Base-by-base conservation (phyloP, 164 flowering plant genomes). In the Houttuynia cordata region DNA sequence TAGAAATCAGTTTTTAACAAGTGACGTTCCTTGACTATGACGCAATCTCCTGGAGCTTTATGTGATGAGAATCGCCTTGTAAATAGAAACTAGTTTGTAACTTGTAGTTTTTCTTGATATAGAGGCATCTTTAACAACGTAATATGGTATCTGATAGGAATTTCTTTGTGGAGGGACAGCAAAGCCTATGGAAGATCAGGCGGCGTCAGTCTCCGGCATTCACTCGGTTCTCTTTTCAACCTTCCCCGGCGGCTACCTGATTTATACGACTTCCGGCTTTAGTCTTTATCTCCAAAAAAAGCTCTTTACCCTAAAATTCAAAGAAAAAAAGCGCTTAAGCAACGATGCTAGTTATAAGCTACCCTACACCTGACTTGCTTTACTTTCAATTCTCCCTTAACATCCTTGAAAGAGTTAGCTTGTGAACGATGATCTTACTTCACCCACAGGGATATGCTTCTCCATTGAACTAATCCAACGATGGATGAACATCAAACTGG, bases 151-250 rank as follows among this genome's bases (percentile, higher is more conserved):
- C 60, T 59, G 23, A 64, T 83, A 91, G 98, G 88, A 59, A 40
- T 83, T 60, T 68, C 86, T 56, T 64, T 92, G 0, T 87, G 93
- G 98, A 83, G 76, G 75, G 96, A 92, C 74, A 60, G 81, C 18
- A 74, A 69, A 53, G 98, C 68, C 4, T 72, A 84, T 61, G 96
- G 94, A 40, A n/a, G n/a, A n/a, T n/a, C n/a, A n/a, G n/a, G n/a
- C n/a, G n/a, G n/a, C n/a, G n/a, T n/a, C n/a, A n/a, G n/a, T n/a
- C n/a, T n/a, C n/a, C n/a, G n/a, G n/a, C n/a, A n/a, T n/a, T n/a
- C n/a, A n/a, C n/a, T n/a, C 37, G 37, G 37, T 30, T 30, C 37
- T 30, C 37, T 30, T 30, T 30, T 30, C 2, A 30, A 30, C 37
- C 37, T 30, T 30, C 37, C 37, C 37, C 37, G 37, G 37, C 37